phyloP scores from a whole-genome alignment of 306 rosid species.

The Boehmeria nivea region DNA sequence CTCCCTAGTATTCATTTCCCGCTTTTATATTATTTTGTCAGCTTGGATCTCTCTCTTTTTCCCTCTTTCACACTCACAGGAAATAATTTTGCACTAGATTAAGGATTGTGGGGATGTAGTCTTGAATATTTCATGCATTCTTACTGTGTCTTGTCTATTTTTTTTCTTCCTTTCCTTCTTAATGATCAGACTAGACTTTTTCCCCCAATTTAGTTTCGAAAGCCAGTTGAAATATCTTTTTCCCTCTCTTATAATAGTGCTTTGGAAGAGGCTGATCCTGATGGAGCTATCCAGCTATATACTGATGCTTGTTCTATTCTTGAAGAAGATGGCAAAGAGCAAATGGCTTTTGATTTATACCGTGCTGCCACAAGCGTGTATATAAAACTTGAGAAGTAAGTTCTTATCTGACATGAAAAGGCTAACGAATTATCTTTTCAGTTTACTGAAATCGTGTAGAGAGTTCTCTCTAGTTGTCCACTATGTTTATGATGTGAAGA shows the following conservation, averaged over 20 bases:
- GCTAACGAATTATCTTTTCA: too few relatives aligned
- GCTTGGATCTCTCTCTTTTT: too few relatives aligned
- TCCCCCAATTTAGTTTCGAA: neutral
- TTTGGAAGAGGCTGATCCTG: slow-evolving; percentile 71
- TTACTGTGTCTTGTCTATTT: neutral
- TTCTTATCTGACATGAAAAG: slow-evolving; percentile 6
- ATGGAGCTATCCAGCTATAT: slow-evolving; percentile 82
- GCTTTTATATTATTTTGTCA: too few relatives aligned
- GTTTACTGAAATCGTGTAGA: too few relatives aligned
- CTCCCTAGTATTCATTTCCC: too few relatives aligned
- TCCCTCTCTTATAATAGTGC: slow-evolving; percentile 44
- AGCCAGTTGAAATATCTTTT: neutral
- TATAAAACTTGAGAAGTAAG: slow-evolving; percentile 87
- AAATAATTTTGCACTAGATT: too few relatives aligned
- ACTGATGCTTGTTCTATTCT: slow-evolving; percentile 79
- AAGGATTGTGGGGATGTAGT: too few relatives aligned
- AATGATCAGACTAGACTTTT: neutral
- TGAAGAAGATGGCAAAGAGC: slow-evolving; percentile 88
- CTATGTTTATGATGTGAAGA: too few relatives aligned
- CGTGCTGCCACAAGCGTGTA: slow-evolving; percentile 66
- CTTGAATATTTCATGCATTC: neutral
- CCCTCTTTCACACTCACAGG: too few relatives aligned
- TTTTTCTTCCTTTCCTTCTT: neutral
- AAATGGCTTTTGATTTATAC: slow-evolving; percentile 95
- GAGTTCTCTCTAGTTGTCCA: too few relatives aligned